Base-by-base conservation (phyloP, 2,329 filamentous ascomycete species). In the Trichophyton verrucosum region DNA sequence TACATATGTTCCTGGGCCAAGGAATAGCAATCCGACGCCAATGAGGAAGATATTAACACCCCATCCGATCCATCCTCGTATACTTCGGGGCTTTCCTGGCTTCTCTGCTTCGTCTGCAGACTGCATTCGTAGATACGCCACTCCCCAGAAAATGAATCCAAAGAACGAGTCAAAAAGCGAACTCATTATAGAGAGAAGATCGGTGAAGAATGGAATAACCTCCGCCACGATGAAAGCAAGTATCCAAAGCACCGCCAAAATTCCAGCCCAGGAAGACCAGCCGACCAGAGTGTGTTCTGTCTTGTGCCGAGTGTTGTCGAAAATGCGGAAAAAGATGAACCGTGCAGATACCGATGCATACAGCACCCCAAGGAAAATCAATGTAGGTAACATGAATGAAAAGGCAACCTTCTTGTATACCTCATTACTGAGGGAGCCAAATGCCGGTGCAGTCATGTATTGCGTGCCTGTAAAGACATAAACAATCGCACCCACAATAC, bases 361-460 rank as follows among this genome's bases (percentile, higher is more conserved):
- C 17, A 96, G 75, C 0, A 95, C 89, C 6, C 91, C 91, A 3
- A 96, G 76, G 77, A 96, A 96, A 70, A 96, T 90, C 65, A 96
- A 81, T 0, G 91, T 96, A 0, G 91, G 91, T 36, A 96, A 87
- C 91, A 96, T 96, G 77, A 96, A 95, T 11, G 87, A 91, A 74
- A 95, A 96, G 0, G 89, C 83, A 1, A 94, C 81, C 77, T 96
- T 96, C 77, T 94, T 91, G 76, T 86, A 94, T 1, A 86, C 65
- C 20, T 82, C 78, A 55, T 88, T 83, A 47, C 87, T 81, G 22
- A 96, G 78, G 0, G 89, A 91, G 9, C 90, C 91, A 66, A 96
- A 96, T 0, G 91, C 91, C 0, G 91, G 91, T 0, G 88, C 79
- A 0, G 87, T 91, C 76, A 91, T 89, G 78, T 96, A 96, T 70